Percentiles rank a stretch among this genome's conserved stretches.
phyloP scores from a whole-genome alignment of 805 yeast species.

The Saturnispora bothae region DNA sequence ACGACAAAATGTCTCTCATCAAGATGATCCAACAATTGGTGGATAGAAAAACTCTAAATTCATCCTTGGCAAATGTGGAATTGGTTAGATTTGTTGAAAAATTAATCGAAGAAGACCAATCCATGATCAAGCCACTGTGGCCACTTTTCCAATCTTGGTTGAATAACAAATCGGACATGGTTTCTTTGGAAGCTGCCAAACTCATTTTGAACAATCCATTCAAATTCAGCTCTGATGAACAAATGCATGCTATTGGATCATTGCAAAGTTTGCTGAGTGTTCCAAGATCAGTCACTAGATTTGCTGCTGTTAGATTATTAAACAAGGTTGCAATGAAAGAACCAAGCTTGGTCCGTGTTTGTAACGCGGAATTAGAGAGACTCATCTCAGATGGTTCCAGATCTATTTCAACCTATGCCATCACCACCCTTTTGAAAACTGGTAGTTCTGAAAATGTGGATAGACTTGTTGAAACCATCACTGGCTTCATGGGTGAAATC shows the following conservation, averaged over 20 bases:
- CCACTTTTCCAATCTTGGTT: conserved; percentile 62
- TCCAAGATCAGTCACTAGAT: conserved; percentile 82
- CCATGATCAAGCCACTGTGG: conserved; percentile 47
- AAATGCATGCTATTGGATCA: conserved; percentile 58
- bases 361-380: conserved; percentile 77
- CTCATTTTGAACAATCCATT: conserved; percentile 43
- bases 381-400: conserved; percentile 83
- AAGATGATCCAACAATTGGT: conserved; percentile 76
- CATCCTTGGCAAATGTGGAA: conserved; percentile 77
- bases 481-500: conserved; percentile 84
- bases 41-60: conserved; percentile 50
- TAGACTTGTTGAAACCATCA: conserved; percentile 75
- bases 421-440: conserved; percentile 89
- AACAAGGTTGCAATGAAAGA: conserved; percentile 73
- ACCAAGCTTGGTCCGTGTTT: conserved; percentile 69
- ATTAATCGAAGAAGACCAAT: conserved; percentile 61
- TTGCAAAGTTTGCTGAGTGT: conserved; percentile 72
- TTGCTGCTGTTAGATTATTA: conserved; percentile 86
- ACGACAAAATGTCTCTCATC: conserved; percentile 88
- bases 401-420: conserved; percentile 92
- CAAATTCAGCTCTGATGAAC: conserved; percentile 51
- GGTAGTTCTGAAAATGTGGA: conserved; percentile 88
- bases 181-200: conserved; percentile 86
- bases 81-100: conserved; percentile 74
- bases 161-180: conserved; percentile 76